These are phyloP conservation scores for Boletus reticuloceps DNA, from an alignment of 768 basidiomycete species.

Conservation along the genomic window DNA sequence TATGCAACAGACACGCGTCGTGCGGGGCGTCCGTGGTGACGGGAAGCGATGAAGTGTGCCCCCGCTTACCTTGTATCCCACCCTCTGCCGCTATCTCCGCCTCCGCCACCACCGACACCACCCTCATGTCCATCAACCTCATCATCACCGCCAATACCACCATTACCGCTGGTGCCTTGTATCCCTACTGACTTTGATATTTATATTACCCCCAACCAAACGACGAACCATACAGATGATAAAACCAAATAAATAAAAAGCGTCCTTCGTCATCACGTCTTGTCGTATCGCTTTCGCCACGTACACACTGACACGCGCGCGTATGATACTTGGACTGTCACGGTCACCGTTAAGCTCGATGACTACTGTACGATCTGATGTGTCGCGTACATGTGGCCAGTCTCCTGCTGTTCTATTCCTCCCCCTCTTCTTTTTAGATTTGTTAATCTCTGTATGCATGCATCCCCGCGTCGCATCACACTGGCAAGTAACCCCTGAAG, in stretches of 20 bases:
- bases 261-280: background rate
- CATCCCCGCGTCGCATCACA: background rate
- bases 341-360: no score
- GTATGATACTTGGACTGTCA: no score
- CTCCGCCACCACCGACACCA: slow-evolving; percentile 6
- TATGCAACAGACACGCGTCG: slow-evolving; percentile 32
- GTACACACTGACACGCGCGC: no score
- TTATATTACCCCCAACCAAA: background rate
- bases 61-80: background rate
- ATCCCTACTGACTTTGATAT: background rate
- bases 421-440: background rate
- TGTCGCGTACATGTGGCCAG: no score
- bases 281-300: no score
- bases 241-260: no score
- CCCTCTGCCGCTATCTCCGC: background rate
- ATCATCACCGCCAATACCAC: background rate
- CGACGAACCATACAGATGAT: no score
- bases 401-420: background rate
- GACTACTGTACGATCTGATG: no score
- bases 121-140: background rate
- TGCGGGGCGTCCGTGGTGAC: slow-evolving; percentile 23
- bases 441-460: background rate
- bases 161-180: background rate
- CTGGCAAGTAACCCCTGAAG: no score
- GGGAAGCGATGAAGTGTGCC: background rate